Conservation (phyloP, 805 yeast species). For the Kregervanrija fluxuum region DNA sequence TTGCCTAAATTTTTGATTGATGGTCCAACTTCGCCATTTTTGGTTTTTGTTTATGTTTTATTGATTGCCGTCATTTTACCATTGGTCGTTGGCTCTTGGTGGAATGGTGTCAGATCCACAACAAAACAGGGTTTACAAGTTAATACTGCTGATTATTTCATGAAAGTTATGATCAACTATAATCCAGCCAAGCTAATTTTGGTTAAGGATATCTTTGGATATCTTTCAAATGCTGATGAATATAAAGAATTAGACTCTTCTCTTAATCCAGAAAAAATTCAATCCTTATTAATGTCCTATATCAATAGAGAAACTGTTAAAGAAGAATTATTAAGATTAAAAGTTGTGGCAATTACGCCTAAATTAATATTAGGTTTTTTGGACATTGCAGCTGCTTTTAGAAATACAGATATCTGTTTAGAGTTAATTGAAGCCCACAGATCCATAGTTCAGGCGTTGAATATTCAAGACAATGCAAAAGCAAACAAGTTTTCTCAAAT, state of each 20-base stretch:
- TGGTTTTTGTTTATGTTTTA: constrained; percentile 55
- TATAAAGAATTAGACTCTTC: constrained; percentile 36
- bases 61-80: constrained; percentile 79
- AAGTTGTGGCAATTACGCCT: constrained; percentile 58
- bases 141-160: constrained; percentile 73
- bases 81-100: constrained; percentile 76
- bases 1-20: constrained; percentile 87
- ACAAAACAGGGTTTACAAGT: constrained; percentile 81
- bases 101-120: constrained; percentile 73
- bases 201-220: constrained; percentile 46
- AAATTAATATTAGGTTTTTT: constrained; percentile 61
- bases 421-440: constrained; percentile 61
- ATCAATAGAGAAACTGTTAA: constrained; percentile 42
- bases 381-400: constrained; percentile 76
- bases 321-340: constrained; percentile 39
- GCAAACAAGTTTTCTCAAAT: constrained; percentile 49
- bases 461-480: constrained; percentile 31
- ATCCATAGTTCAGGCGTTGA: constrained; percentile 68
- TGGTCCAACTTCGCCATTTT: constrained; percentile 61
- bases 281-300: constrained; percentile 47
- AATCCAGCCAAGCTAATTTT: constrained; percentile 63
- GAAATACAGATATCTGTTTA: constrained; percentile 57
- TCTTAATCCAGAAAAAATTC: constrained; percentile 40
- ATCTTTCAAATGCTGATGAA: constrained; percentile 65
- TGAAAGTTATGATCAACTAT: constrained; percentile 64